Evolutionary conservation across 345 rosid species (phyloP).

Genomic region (Gossypium arboreum): DNA sequence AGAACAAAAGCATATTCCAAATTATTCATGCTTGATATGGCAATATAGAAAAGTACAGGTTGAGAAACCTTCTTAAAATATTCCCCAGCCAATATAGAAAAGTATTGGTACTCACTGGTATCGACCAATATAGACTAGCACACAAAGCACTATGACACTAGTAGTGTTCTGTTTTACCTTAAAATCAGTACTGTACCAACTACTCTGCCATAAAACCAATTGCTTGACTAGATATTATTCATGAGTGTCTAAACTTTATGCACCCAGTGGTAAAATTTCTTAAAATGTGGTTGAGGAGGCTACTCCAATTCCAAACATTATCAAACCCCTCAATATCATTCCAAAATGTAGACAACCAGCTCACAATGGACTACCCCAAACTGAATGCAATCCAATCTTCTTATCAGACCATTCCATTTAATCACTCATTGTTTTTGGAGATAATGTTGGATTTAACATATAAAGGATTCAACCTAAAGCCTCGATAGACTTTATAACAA

Average conservation of each 20-base stretch:
- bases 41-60: not conserved
- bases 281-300: not conserved
- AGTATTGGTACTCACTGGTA: no score
- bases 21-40: not conserved
- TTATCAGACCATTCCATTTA: not conserved
- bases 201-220: not conserved
- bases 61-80: not conserved
- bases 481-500: not conserved
- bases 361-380: not conserved
- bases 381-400: not conserved
- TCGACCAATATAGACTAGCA: not conserved
- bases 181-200: not conserved
- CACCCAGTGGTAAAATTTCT: not conserved
- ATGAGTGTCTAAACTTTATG: not conserved
- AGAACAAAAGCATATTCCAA: not conserved
- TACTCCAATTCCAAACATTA: not conserved
- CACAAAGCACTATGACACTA: not conserved
- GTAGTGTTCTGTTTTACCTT: no score
- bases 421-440: not conserved
- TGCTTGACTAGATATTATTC: not conserved
- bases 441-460: not conserved
- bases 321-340: not conserved
- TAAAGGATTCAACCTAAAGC: not conserved
- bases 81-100: not conserved
- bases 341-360: not conserved